Percentiles rank a stretch among this genome's conserved stretches.
These are phyloP conservation scores for Alternaria atra DNA, from an alignment of 2,329 filamentous ascomycete genomes.

Conservation along the genomic window DNA sequence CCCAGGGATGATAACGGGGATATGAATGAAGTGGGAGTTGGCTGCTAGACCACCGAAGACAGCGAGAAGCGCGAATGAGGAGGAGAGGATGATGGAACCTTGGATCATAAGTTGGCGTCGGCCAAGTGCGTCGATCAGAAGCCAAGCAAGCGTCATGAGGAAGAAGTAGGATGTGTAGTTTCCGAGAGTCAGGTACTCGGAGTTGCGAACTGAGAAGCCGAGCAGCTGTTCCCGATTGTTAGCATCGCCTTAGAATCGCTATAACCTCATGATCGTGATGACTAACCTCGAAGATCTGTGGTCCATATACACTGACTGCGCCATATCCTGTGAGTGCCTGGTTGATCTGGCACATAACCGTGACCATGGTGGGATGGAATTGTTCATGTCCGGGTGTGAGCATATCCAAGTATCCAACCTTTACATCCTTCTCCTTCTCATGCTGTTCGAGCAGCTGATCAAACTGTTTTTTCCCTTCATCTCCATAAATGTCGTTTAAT, in stretches of 20 bases:
- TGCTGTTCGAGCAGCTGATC: conserved; percentile 62
- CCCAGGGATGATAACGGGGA: conserved; percentile 56
- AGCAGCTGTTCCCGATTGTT: conserved; percentile 66
- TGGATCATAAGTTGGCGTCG: conserved; percentile 63
- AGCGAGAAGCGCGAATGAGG: conserved; percentile 62
- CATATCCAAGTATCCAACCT: conserved; percentile 66
- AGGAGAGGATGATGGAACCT: conserved; percentile 60
- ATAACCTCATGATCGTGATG: background rate
- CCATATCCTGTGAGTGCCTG: conserved; percentile 68
- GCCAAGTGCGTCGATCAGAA: conserved; percentile 65
- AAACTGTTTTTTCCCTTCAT: conserved; percentile 59
- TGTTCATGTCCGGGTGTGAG: conserved; percentile 63
- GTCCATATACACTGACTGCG: conserved; percentile 69
- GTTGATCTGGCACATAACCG: conserved; percentile 70
- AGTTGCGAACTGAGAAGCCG: conserved; percentile 60
- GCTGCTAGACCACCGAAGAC: conserved; percentile 61
- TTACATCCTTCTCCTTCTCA: conserved; percentile 59
- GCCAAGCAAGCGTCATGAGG: conserved; percentile 69
- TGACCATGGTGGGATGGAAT: conserved; percentile 69
- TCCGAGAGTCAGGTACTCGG: conserved; percentile 66
- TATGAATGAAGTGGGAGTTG: conserved; percentile 47
- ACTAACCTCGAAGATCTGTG: conserved; percentile 66
- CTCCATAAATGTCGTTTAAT: conserved; percentile 60
- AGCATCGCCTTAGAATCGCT: conserved; percentile 34
- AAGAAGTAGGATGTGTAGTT: conserved; percentile 70